Evolutionary conservation across 1,284 basidiomycete species (phyloP).

Genomic region (Papiliotrema fonsecae): DNA sequence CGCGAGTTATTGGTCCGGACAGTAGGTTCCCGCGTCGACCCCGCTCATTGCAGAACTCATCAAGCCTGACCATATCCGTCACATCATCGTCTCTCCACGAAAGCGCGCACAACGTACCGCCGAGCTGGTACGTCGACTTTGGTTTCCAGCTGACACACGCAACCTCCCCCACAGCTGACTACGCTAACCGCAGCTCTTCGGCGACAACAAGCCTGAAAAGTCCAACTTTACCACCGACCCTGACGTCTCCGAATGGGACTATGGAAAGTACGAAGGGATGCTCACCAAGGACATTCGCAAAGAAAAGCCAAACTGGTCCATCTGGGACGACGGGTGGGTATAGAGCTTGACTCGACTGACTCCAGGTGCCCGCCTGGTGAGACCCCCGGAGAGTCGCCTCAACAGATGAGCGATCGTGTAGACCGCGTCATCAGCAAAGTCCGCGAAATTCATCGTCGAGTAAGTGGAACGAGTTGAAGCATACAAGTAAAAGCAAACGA

Average conservation of each 20-base stretch:
- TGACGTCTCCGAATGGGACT: slow-evolving; percentile 69
- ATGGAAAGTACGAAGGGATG: slow-evolving; percentile 84
- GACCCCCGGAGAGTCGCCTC: slow-evolving; percentile 69
- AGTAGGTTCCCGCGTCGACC: slow-evolving; percentile 54
- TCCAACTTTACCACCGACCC: slow-evolving; percentile 36
- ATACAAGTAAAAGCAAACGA: background rate
- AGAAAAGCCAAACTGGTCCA: slow-evolving; percentile 63
- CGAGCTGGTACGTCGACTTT: slow-evolving; percentile 53
- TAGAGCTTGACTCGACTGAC: background rate
- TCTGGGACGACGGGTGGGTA: slow-evolving; percentile 73
- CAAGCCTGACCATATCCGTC: slow-evolving; percentile 71
- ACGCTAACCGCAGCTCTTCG: slow-evolving; percentile 39
- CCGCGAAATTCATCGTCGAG: slow-evolving; percentile 67
- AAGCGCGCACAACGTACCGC: slow-evolving; percentile 78
- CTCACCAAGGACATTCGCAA: slow-evolving; percentile 66
- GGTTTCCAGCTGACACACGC: too few species aligned
- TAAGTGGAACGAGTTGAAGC: too few species aligned
- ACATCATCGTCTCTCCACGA: slow-evolving; percentile 76
- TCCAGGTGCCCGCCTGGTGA: slow-evolving; percentile 65
- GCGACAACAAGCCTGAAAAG: slow-evolving; percentile 27
- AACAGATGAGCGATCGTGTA: slow-evolving; percentile 71
- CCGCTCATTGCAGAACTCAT: slow-evolving; percentile 58
- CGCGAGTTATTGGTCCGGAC: slow-evolving; percentile 65
- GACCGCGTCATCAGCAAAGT: slow-evolving; percentile 72
- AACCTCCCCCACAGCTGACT: too few species aligned